Conservation (phyloP, 2,329 filamentous ascomycete genomes). For the Tolypocladium sp. region DNA sequence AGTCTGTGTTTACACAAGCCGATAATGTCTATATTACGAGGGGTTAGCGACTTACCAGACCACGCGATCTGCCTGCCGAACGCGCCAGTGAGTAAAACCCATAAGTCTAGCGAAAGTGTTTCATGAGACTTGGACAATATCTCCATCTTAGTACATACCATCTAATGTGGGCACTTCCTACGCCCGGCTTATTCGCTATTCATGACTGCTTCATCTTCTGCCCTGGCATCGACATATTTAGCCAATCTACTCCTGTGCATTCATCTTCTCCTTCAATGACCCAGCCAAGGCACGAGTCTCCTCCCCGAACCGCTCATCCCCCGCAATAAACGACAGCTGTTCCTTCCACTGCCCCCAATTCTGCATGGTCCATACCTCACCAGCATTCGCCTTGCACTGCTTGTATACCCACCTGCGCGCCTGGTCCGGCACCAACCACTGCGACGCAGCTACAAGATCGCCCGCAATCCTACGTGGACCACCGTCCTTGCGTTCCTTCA, state of each 20-base stretch:
- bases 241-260: constrained; percentile 13
- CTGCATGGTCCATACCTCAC: neutral
- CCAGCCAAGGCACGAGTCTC: constrained; percentile 2
- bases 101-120: no score
- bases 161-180: no score
- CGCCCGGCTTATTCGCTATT: neutral
- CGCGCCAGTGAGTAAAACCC: no score
- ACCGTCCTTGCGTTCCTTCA: constrained; percentile 1
- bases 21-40: no score
- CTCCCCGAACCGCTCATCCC: constrained; percentile 3
- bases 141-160: no score
- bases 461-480: constrained; percentile 4
- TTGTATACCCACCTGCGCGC: constrained; percentile 1
- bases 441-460: constrained; percentile 5
- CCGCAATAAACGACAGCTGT: constrained; percentile 3
- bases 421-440: constrained; percentile 4
- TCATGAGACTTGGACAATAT: no score
- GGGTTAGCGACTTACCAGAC: no score
- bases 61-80: no score
- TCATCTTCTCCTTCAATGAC: constrained; percentile 1
- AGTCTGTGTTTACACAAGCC: no score
- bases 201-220: neutral
- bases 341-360: constrained; percentile 5
- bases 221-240: neutral
- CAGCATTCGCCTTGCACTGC: neutral